Evolutionary conservation across 352 stramenopile species (phyloP).

Genomic region (Pythium biforme): DNA sequence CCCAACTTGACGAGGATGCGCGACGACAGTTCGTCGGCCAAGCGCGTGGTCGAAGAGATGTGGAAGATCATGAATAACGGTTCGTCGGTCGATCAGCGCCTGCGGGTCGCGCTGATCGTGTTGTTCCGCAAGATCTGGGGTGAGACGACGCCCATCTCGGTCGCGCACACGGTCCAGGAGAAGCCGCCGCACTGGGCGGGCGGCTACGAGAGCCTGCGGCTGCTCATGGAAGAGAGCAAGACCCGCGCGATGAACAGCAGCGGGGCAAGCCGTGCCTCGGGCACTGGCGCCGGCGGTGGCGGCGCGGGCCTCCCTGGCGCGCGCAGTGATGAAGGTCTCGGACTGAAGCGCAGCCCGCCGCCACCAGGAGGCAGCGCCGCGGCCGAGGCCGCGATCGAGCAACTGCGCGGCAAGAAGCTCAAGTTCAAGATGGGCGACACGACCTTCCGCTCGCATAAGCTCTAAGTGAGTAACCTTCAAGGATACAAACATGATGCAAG

Average conservation of each 20-base stretch:
- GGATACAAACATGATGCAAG: no score
- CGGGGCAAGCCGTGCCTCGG: constrained; percentile 17
- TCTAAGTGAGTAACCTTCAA: constrained; percentile 36
- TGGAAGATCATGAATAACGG: constrained; percentile 77
- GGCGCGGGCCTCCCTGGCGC: constrained; percentile 24
- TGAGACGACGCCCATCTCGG: constrained; percentile 73
- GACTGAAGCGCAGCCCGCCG: constrained; percentile 27
- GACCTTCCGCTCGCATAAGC: constrained; percentile 74
- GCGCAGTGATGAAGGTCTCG: constrained; percentile 22
- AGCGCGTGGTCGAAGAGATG: constrained; percentile 59
- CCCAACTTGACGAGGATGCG: constrained; percentile 63
- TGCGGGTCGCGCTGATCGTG: constrained; percentile 73
- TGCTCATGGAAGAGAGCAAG: constrained; percentile 87
- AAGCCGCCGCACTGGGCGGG: constrained; percentile 76
- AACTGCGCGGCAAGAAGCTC: constrained; percentile 84
- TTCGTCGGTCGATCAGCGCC: constrained; percentile 59
- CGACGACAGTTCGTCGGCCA: constrained; percentile 72
- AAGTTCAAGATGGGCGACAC: constrained; percentile 86
- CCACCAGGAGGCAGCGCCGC: constrained; percentile 25
- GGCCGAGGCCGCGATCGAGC: constrained; percentile 53
- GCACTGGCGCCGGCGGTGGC: background rate
- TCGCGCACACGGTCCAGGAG: constrained; percentile 81
- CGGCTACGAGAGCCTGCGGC: constrained; percentile 74
- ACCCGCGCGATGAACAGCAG: constrained; percentile 40
- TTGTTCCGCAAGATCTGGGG: constrained; percentile 82